Base-by-base conservation (phyloP, 495 filamentous ascomycete genomes). In the Penicillium riverlandense region DNA sequence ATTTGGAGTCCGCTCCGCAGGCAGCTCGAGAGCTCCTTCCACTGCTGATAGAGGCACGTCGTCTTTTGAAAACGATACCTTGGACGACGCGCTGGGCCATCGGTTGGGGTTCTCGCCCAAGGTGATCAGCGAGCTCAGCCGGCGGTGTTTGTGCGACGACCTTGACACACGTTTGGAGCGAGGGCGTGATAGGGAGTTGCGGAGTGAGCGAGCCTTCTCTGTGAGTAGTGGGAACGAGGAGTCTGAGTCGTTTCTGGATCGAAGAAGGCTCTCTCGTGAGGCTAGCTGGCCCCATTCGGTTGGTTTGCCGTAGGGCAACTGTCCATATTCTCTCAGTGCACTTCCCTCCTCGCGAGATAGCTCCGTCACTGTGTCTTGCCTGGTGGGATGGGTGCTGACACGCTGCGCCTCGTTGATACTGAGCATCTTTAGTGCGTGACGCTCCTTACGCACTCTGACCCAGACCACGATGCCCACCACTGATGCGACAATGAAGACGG, bases 211-310 rank as follows among this genome's bases (percentile, higher is more conserved):
- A 10, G 57, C 52, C 40, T 61, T 63, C 29, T 64, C 55, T 8
- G 50, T 38, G 6, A 64, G 22, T 22, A 10, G 55, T 34, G n/a
- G 39, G 29, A 61, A 59, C 1, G 52, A 50, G 4, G 57, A 44
- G 27, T 71, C 62, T 2, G 62, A 56, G 11, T 47, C 51, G 7
- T 35, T 42, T 7, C 52, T 47, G 4, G 52, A 39, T n/a, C 43
- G 50, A 12, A 54, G 30, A 6, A 74, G 46, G 42, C 54, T 63
- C 29, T 74, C 69, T 8, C 60, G 54, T 8, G 72, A 75, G 10
- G 63, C 45, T n/a, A 71, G 40, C 35, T 69, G 54, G 11, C 66
- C 69, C 61, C 69, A 75, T 64, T 67, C 67, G 3, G 44, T 50
- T 13, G 62, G 61, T 39, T 61, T 63, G 8, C 63, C 64, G 46